Base-by-base conservation (phyloP, 805 yeast genomes). In the Hanseniaspora guilliermondii region DNA sequence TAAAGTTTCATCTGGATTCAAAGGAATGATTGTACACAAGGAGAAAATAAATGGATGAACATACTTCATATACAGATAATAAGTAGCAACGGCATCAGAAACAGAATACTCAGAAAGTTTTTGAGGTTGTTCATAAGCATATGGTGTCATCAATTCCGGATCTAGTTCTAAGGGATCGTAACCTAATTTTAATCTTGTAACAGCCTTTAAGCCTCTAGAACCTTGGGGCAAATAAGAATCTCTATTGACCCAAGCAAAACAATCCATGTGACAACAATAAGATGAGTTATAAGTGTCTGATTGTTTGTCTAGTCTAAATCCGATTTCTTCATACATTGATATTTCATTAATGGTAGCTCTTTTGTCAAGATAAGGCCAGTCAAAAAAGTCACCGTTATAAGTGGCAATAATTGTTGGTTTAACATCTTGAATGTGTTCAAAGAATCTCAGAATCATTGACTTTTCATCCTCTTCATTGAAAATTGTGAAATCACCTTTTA, bases 11-110 rank as follows among this genome's bases (percentile, higher is more conserved):
- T 93, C 99, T 0, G 98, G 98, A 61, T 89, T 87, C 61, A 93
- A 72, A 0, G 99, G 99, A 69, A 93, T 80, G 65, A 93, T 94
- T 12, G 94, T 88, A 68, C 97, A 89, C 56, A 93, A 78, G 2
- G 98, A 93, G 64, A 93, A 88, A 60, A 93, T 84, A 70, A 93
- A 93, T 1, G 97, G 97, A 68, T 89, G 97, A 52, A 93, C 96
- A 65, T 93, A 94, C 68, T 93, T 93, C 80, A 85, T 89, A 71
- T 89, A 93, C 46, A 93, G 73, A 68, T 93, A 93, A 65, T 89
- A 93, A 0, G 99, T 93, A 4, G 98, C 98, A 39, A 94, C 98
- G 12, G 99, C 99, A 75, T 93, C 99, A 56, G 98, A 94, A 27
- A 93, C 99, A 0, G 98, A 94, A 68, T 93, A 93, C 65, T 94